Conservation (phyloP, 805 yeast genomes). For the Suhomyces emberorum region DNA sequence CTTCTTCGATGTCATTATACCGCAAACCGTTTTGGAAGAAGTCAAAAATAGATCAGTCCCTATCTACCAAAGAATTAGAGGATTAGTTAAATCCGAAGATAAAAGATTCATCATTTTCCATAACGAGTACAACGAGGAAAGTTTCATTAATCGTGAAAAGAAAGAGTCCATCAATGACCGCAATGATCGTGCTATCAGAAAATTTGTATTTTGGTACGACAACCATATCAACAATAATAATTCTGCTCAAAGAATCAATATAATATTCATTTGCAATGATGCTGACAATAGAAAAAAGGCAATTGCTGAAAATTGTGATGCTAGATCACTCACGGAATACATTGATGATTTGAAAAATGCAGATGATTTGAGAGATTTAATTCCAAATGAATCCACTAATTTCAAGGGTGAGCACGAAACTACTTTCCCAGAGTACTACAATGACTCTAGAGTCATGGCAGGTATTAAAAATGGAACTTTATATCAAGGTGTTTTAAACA, state of each 20-base stretch:
- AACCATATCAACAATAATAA: slow-evolving; percentile 50
- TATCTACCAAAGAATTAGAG: slow-evolving; percentile 78
- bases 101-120: slow-evolving; percentile 90
- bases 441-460: slow-evolving; percentile 81
- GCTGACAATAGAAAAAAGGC: slow-evolving; percentile 61
- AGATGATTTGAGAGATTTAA: slow-evolving; percentile 70
- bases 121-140: slow-evolving; percentile 78
- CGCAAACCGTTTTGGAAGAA: slow-evolving; percentile 93
- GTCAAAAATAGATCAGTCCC: slow-evolving; percentile 86
- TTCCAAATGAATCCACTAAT: slow-evolving; percentile 55
- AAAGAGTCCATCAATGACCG: slow-evolving; percentile 82
- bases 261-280: slow-evolving; percentile 76
- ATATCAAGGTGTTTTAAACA: slow-evolving; percentile 77
- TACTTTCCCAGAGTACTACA: slow-evolving; percentile 71
- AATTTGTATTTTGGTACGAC: slow-evolving; percentile 67
- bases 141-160: slow-evolving; percentile 58
- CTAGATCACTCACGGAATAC: slow-evolving; percentile 64
- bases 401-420: slow-evolving; percentile 45
- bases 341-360: slow-evolving; percentile 66
- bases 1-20: slow-evolving; percentile 87
- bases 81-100: slow-evolving; percentile 67
- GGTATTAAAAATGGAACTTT: slow-evolving; percentile 85
- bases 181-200: slow-evolving; percentile 87
- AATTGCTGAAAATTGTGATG: slow-evolving; percentile 46
- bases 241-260: slow-evolving; percentile 36